Base-by-base conservation (phyloP, 306 rosid genomes). In the Albizia julibrissin region DNA sequence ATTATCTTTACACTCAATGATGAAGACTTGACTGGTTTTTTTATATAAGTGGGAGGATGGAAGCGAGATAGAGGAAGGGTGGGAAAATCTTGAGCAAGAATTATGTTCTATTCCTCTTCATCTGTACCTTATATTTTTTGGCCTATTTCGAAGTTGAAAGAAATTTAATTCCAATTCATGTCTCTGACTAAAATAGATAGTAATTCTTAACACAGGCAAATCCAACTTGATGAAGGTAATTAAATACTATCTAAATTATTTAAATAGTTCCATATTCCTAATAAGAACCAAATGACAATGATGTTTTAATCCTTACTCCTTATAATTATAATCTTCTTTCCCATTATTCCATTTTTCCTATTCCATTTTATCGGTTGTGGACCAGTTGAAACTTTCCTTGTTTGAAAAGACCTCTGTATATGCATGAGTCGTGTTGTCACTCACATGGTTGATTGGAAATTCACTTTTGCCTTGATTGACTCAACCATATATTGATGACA, bases 401-500 rank as follows among this genome's bases (percentile, higher is more conserved):
- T 81, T 65, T 43, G 61, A 69, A 75, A 69, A 69, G 74, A 39
- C 71, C 49, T 46, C 72, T 69, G 2, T 27, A 3, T 37, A 69
- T 14, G 46, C 44, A 42, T 44, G 49, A 22, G 56, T 64, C 46
- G 59, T 46, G 50, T 64, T 64, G 47, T 14, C 29, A 77, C 46
- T 73, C 68, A 47, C 22, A 24, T 26, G 22, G 40, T 29, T 64
- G 50, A 77, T 59, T 44, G 14, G 74, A 72, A 75, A 72, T 78
- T 58, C 5, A 39, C 47, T 54, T 26, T 68, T 46, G 46, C 62
- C 8, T 81, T 12, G 47, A 84, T 81, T 89, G 81, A 84, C 56
- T 40, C 26, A 43, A 84, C 43, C 67, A 79, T n/a, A 44, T 80
- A 49, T 79, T 84, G 81, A 84, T 83, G 79, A 62, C 87, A 89